Conservation (phyloP, 2,329 filamentous ascomycete species). For the Sclerotiophoma versabilis region DNA sequence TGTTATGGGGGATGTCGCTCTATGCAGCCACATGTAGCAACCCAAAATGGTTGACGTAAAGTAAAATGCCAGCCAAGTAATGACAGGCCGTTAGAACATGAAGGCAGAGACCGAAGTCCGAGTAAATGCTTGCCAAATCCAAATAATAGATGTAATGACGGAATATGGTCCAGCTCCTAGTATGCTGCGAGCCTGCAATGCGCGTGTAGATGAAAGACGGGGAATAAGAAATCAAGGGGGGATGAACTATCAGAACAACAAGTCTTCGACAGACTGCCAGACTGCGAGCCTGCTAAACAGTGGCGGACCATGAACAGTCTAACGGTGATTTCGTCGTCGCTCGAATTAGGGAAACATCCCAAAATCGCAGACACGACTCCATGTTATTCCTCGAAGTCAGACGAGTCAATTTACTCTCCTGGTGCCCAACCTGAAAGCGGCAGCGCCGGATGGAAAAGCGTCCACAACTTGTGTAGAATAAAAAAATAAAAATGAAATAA, state of each 20-base stretch:
- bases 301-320: conserved; percentile 8
- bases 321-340: conserved; percentile 33
- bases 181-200: conserved; percentile 32
- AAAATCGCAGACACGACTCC: neutral
- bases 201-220: conserved; percentile 34
- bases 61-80: conserved; percentile 10
- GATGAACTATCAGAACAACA: conserved; percentile 18
- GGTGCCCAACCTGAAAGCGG: conserved; percentile 21
- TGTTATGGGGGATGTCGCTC: conserved; percentile 13
- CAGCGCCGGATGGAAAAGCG: neutral
- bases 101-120: conserved; percentile 21
- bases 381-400: neutral
- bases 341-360: conserved; percentile 4
- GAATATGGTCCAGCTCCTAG: conserved; percentile 35
- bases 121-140: conserved; percentile 33
- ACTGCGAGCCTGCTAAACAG: conserved; percentile 35
- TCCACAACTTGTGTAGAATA: conserved; percentile 4
- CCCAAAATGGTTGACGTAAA: conserved; percentile 20
- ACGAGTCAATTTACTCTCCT: conserved; percentile 1
- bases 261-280: conserved; percentile 23
- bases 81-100: conserved; percentile 22
- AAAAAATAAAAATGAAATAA: conserved; percentile 14
- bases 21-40: conserved; percentile 13
- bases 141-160: conserved; percentile 41
- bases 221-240: conserved; percentile 1